These are phyloP conservation scores for Aspergillus ruber DNA, from an alignment of 2,329 filamentous ascomycete species.

Conservation along the genomic window DNA sequence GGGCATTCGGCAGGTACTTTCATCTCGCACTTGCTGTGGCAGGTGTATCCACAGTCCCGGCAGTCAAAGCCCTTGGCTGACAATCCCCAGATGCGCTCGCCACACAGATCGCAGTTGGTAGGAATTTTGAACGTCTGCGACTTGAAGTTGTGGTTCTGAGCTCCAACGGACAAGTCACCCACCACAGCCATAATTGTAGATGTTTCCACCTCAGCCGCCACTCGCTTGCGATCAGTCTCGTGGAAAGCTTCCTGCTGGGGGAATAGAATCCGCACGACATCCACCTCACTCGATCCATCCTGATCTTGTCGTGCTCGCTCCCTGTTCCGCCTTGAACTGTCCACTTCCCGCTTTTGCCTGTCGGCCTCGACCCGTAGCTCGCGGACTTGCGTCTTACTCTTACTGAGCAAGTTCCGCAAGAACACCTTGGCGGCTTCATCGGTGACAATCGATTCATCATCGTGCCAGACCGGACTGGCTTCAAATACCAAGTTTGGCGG, in stretches of 20 bases:
- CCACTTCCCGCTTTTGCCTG: slow-evolving; percentile 78
- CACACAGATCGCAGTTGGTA: slow-evolving; percentile 94
- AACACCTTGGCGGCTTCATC: slow-evolving; percentile 87
- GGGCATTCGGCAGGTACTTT: slow-evolving; percentile 96
- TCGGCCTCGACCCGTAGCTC: slow-evolving; percentile 79
- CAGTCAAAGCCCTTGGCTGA: slow-evolving; percentile 97
- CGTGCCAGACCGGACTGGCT: slow-evolving; percentile 93
- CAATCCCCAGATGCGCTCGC: slow-evolving; percentile 93
- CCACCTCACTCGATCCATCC: slow-evolving; percentile 83
- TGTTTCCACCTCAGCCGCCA: slow-evolving; percentile 88
- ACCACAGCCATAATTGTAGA: slow-evolving; percentile 86
- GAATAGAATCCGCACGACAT: slow-evolving; percentile 78
- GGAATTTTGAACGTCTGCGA: slow-evolving; percentile 99
- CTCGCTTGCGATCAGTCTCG: slow-evolving; percentile 70
- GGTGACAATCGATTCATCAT: slow-evolving; percentile 77
- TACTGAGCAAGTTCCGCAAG: slow-evolving; percentile 81
- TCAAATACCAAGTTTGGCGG: slow-evolving; percentile 82
- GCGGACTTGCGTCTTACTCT: slow-evolving; percentile 77
- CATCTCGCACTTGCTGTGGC: slow-evolving; percentile 98
- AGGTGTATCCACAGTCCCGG: slow-evolving; percentile 93
- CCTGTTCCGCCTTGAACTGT: slow-evolving; percentile 66
- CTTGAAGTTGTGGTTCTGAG: slow-evolving; percentile 95
- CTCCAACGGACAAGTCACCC: slow-evolving; percentile 85
- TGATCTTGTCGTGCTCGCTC: slow-evolving; percentile 72
- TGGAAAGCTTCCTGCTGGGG: slow-evolving; percentile 77